These are phyloP conservation scores for Dipteronia sinensis DNA, from an alignment of 345 rosid species.

Conservation along the genomic window DNA sequence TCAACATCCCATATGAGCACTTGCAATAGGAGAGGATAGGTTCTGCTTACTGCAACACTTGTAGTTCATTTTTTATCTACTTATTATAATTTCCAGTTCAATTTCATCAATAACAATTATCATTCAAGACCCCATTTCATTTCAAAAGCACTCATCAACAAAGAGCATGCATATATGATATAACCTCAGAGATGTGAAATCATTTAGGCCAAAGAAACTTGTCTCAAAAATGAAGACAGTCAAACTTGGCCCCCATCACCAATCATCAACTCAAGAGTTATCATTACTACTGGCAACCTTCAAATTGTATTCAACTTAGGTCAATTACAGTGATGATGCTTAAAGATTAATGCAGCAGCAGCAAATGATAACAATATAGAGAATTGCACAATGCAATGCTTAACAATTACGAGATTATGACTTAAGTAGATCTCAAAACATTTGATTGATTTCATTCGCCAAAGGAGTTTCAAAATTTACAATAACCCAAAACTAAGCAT, in stretches of 20 bases:
- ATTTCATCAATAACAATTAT: constrained; percentile 25
- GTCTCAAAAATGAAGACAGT: constrained; percentile 21
- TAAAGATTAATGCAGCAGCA: neutral
- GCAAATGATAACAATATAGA: neutral
- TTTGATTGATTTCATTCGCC: neutral
- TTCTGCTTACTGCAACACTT: constrained; percentile 27
- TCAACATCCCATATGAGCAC: constrained; percentile 32
- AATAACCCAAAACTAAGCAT: constrained; percentile 10
- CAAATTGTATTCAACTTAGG: constrained; percentile 11
- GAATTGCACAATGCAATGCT: neutral
- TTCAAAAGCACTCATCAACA: constrained; percentile 18
- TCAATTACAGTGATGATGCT: constrained; percentile 2
- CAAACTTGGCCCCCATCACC: constrained; percentile 17
- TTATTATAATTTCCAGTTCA: constrained; percentile 14
- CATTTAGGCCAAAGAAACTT: neutral
- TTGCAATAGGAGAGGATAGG: constrained; percentile 20
- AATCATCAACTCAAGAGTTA: constrained; percentile 23
- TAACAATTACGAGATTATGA: neutral
- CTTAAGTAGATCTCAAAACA: neutral
- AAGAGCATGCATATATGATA: constrained; percentile 17
- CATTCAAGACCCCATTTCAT: constrained; percentile 16
- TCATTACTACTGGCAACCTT: constrained; percentile 6
- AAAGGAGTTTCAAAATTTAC: constrained; percentile 22
- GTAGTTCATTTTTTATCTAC: constrained; percentile 16
- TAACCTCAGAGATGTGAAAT: neutral